Base-by-base conservation (phyloP, 2,329 filamentous ascomycete genomes). In the Apiospora arundinis region DNA sequence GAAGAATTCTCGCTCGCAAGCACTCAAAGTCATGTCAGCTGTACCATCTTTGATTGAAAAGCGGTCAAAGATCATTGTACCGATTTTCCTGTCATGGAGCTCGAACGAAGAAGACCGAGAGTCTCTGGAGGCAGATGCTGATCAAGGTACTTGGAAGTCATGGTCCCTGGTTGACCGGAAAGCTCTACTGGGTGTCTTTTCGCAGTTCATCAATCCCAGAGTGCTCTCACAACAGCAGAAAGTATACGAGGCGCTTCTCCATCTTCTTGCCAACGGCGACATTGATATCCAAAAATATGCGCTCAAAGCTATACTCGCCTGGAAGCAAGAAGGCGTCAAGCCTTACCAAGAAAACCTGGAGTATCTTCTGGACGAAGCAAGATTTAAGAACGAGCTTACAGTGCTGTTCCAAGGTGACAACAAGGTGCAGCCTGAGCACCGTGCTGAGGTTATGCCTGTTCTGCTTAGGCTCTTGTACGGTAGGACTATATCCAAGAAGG, bases 351-450 rank as follows among this genome's bases (percentile, higher is more conserved):
- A 98, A 75, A 94, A 95, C 75, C 83, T 99, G 32, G 88, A 94
- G 73, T 95, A 94, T 76, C 86, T 99, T 1, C 88, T 98, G 11
- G 96, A 99, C 75, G 96, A 98, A 74, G 91, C 93, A 32, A 90
- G 93, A 67, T 97, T 98, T 83, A 94, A 95, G 78, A 96, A 98
- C 77, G 95, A 98, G 79, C 87, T 99, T n/a, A 92, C 94, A 0
- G 90, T 96, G 5, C 92, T 99, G 74, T 88, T 99, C 69, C 92
- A 94, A 77, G 89, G 92, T 21, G 91, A 93, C 23, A 91, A 91
- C 71, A 83, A 91, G 70, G 92, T 98, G 74, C 91, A 92, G 75
- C 84, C 91, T 8, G 89, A 92, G 68, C 94, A 99, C 78, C 90
- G 92, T 11, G 78, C 84, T 4, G 89, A 90, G 65, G 82, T 98